Conservation (phyloP, 352 stramenopile species). For the Hyaloperonospora brassicae region DNA sequence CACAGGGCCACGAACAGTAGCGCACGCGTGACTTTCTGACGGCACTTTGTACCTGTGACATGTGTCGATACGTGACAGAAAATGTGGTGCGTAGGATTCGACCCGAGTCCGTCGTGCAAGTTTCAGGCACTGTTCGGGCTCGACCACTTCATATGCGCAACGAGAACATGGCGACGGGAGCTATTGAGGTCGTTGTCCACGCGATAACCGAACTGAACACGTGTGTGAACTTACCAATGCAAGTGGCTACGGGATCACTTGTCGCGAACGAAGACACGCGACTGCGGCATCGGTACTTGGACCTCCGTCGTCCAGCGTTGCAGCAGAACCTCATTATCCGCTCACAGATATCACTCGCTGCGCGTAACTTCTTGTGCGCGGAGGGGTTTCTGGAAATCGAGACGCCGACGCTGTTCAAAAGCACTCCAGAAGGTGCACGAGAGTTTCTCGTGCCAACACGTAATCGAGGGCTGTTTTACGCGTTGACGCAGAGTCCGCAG, state of each 20-base stretch:
- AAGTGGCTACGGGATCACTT: constrained; percentile 46
- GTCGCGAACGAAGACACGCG: constrained; percentile 66
- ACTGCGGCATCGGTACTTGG: constrained; percentile 71
- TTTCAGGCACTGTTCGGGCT: constrained; percentile 47
- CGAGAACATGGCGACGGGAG: constrained; percentile 57
- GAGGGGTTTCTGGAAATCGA: constrained; percentile 84
- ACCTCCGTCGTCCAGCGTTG: constrained; percentile 62
- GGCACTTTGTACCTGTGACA: too few relatives aligned
- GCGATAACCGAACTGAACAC: constrained; percentile 53
- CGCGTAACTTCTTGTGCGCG: constrained; percentile 57
- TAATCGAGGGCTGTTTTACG: constrained; percentile 69
- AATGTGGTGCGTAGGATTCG: constrained; percentile 46
- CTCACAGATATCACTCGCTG: constrained; percentile 58
- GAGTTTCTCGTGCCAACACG: constrained; percentile 83
- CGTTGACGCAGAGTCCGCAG: constrained; percentile 85
- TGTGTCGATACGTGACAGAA: too few relatives aligned
- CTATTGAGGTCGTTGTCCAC: constrained; percentile 67
- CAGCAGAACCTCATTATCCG: constrained; percentile 78
- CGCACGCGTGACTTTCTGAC: too few relatives aligned
- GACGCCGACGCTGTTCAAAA: constrained; percentile 85
- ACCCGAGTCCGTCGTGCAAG: constrained; percentile 67
- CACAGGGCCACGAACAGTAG: too few relatives aligned
- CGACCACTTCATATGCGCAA: constrained; percentile 64
- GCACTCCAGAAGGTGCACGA: constrained; percentile 75
- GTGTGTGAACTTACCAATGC: constrained; percentile 47